Evolutionary conservation across 2,329 filamentous ascomycete genomes (phyloP), one percentile per base, ranked within the genome.

Genomic region (Botrytis hyacinthi): DNA sequence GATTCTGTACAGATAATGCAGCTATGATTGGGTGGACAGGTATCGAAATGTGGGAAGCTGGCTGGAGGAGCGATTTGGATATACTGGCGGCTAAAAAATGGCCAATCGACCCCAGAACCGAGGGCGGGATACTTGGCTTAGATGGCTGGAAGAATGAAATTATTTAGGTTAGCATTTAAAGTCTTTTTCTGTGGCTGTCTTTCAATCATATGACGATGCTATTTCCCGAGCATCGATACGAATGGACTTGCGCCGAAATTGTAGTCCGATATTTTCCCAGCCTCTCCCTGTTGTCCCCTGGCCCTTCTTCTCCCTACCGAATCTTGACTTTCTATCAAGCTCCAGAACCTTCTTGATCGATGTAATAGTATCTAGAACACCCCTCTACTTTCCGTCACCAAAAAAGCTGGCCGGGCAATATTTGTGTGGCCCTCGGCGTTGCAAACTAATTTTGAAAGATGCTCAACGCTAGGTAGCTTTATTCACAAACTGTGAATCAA

Each of bases 1-100:
- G 86, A 60, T 86, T 95, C 71, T 98, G 96, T 80, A 98, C 94
- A 0, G 96, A 99, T 80, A 98, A 99, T 82, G 96, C 96, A 20
- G 93, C 94, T 66, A 99, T 99, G 96, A 95, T 98, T 81, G 95
- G 92, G 1, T 98, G 96, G 95, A 87, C 95, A 1, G 96, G 92
- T 0, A 87, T 95, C 77, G 95, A 98, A 83, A 98, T 99, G 95
- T 98, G 88, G 80, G 87, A 92, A 81, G 89, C 88, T 1, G 95
- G 95, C 0, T 95, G 89, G 86, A 83, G 85, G 74, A 91, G 89
- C 14, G 86, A 88, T 32, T 79, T 95, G 73, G 85, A 84, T 37
- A 87, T 91, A 73, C 81, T 86, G 65, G 87, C 91, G 3, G 80
- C 92, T 63, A 86, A 87, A 65, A 92, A 90, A 80, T 97, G 94